Base-by-base conservation (phyloP, 2,329 filamentous ascomycete species). In the Samsoniella hepiali region DNA sequence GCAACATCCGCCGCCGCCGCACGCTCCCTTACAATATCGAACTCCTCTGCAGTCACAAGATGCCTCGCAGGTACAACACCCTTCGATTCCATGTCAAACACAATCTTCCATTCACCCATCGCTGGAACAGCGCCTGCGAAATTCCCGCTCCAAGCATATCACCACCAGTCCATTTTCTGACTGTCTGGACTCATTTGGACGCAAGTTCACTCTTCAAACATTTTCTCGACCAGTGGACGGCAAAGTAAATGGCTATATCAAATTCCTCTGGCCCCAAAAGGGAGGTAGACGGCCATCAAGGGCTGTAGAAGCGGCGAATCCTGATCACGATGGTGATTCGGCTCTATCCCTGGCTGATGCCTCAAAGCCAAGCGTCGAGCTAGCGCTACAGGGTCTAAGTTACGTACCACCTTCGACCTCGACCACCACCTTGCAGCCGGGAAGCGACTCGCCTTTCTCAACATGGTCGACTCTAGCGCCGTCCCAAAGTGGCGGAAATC, bases 161-260 rank as follows among this genome's bases (percentile, higher is more conserved):
- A 63, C 72, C 27, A 54, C 66, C 34, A 77, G 73, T 58, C 75
- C 75, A 2, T 77, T 77, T 62, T 68, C 66, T 36, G 72, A 75
- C 34, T 70, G 67, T 27, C 54, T 72, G 34, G 73, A 72, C 13
- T 70, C 68, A 3, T 71, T 77, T 53, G 68, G 71, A 27, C 62
- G 67, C 27, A 66, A 64, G 1, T 36, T 55, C 5, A 34, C 56
- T 4, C 71, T 68, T 50, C 53, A 47, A 34, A 71, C 67, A 2
- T 77, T 72, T 60, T 11, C 50, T 47, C 71, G 74, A 6, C 75
- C 75, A 1, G 42, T 66, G 3, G 72, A 74, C 47, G 75, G 75
- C 17, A 69, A 69, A 50, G 73, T 77, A 38, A 76, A 77, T 56
- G 74, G 75, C 2, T 77, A 77, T 64, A 71, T 77, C 63, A 77